Conservation (phyloP, 1,284 basidiomycete genomes). For the Phellopilus nigrolimitatus region DNA sequence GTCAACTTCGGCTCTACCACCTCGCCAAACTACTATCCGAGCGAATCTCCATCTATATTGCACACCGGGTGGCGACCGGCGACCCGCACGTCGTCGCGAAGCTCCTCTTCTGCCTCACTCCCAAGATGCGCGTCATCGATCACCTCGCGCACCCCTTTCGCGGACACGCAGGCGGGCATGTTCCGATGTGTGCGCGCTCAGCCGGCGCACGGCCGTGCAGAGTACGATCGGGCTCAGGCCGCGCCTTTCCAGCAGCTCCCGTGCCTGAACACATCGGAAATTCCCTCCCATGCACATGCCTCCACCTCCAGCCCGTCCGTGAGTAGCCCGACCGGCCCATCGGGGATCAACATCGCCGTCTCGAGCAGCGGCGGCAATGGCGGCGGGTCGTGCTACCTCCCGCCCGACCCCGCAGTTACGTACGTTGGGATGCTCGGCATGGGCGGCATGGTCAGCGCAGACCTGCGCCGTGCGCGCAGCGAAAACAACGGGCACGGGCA, state of each 20-base stretch:
- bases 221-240: conserved; percentile 52
- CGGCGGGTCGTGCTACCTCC: too few species aligned
- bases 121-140: conserved; percentile 42
- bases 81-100: conserved; percentile 37
- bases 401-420: too few species aligned
- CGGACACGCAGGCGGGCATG: conserved; percentile 23
- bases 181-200: background rate
- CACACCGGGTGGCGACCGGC: conserved; percentile 49
- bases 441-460: too few species aligned
- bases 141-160: conserved; percentile 36
- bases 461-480: too few species aligned
- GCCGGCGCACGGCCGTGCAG: background rate
- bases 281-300: too few species aligned
- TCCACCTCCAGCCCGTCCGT: too few species aligned
- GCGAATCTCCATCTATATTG: conserved; percentile 50
- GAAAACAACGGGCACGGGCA: too few species aligned
- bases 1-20: conserved; percentile 2
- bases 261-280: too few species aligned
- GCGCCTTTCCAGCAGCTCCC: conserved; percentile 50
- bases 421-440: too few species aligned
- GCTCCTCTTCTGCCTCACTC: conserved; percentile 48
- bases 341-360: too few species aligned
- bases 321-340: too few species aligned
- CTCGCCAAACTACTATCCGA: conserved; percentile 10
- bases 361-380: too few species aligned